These are phyloP conservation scores for Puccinia hordei DNA, from an alignment of 1,284 basidiomycete species.

Conservation along the genomic window DNA sequence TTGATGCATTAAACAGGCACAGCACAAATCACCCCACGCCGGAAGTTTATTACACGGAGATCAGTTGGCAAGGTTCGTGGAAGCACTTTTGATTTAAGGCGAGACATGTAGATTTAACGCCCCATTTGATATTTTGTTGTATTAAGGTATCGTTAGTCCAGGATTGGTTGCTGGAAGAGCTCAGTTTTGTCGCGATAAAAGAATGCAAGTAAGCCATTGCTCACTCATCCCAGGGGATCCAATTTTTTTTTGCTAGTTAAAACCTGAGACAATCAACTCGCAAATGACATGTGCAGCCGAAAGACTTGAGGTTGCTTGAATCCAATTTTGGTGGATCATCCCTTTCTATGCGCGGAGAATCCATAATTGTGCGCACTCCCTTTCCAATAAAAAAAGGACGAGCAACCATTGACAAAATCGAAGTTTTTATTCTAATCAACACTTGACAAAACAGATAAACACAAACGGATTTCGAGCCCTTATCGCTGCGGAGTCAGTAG, in stretches of 20 bases:
- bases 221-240: not conserved
- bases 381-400: not conserved
- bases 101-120: not conserved
- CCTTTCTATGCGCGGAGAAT: not conserved
- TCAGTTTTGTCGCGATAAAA: slow-evolving; percentile 20
- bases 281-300: not conserved
- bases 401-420: not conserved
- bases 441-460: not conserved
- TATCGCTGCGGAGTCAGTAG: not conserved
- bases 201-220: slow-evolving; percentile 10
- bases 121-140: not conserved
- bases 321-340: not conserved
- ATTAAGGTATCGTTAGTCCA: not conserved
- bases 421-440: not conserved
- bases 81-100: not conserved
- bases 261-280: not conserved
- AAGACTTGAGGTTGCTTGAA: slow-evolving; percentile 28
- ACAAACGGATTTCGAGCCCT: slow-evolving; percentile 19
- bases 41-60: slow-evolving; percentile 26
- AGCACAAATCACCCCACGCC: not conserved
- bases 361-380: not conserved
- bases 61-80: slow-evolving; percentile 27
- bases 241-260: not conserved
- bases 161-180: slow-evolving; percentile 6
- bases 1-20: not conserved